A percentile compares a stretch with the other conserved stretches of the same genome.
These are phyloP conservation scores for Botryobasidium botryosum DNA, from an alignment of 768 basidiomycete species.

Conservation along the genomic window DNA sequence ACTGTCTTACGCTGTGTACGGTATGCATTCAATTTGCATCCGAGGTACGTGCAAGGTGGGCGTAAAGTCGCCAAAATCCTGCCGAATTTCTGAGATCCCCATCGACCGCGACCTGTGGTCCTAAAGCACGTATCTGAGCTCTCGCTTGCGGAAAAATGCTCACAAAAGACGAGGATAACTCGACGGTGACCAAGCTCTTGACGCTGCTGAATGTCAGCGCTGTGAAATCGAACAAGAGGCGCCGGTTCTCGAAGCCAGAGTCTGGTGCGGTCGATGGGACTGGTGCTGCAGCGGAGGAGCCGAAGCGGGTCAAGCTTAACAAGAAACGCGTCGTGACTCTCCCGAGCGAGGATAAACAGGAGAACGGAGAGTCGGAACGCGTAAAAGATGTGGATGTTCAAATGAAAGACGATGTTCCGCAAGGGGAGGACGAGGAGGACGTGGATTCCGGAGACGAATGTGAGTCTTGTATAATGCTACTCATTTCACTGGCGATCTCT, in stretches of 20 bases:
- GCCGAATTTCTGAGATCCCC: too few species aligned
- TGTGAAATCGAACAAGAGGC: conserved; percentile 36
- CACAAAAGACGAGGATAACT: conserved; percentile 8
- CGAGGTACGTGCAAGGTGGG: too few species aligned
- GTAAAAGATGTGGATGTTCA: conserved; percentile 8
- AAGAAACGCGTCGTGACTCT: conserved; percentile 10
- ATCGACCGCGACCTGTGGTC: too few species aligned
- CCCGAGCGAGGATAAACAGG: conserved; percentile 9
- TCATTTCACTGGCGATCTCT: too few species aligned
- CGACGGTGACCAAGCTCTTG: conserved; percentile 57
- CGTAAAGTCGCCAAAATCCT: too few species aligned
- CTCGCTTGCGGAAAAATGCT: neutral
- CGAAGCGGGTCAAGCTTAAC: conserved; percentile 37
- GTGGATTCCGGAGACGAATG: neutral
- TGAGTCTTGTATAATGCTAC: too few species aligned
- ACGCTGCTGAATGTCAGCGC: conserved; percentile 86
- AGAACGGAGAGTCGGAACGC: conserved; percentile 28
- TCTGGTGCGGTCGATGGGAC: too few species aligned
- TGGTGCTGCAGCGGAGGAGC: conserved; percentile 20
- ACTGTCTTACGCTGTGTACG: too few species aligned
- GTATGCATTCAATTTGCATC: too few species aligned
- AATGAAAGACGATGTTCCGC: neutral
- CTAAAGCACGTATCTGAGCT: too few species aligned
- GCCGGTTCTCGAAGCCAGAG: too few species aligned
- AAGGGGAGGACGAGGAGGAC: neutral